These are phyloP conservation scores for Citrus australasica DNA, from an alignment of 345 rosid species.

Conservation along the genomic window DNA sequence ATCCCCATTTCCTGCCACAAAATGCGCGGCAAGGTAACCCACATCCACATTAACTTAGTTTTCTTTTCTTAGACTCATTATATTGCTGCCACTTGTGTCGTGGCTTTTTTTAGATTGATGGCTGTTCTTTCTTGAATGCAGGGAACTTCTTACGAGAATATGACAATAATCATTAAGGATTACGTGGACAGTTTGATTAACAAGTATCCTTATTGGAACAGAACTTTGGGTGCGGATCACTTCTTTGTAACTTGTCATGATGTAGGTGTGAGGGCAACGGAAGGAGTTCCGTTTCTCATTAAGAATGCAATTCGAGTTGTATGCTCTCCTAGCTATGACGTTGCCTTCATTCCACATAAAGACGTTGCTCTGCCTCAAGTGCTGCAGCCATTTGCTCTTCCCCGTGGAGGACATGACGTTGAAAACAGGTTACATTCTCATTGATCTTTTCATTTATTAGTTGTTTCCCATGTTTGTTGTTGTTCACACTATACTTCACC, in stretches of 20 bases:
- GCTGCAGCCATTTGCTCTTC: conserved; percentile 89
- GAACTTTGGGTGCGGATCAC: conserved; percentile 96
- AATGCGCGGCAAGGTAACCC: conserved; percentile 94
- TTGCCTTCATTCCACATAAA: conserved; percentile 90
- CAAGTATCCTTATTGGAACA: conserved; percentile 93
- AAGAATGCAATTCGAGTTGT: conserved; percentile 93
- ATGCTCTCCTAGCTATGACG: conserved; percentile 97
- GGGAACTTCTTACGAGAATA: conserved; percentile 93
- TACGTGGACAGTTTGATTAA: conserved; percentile 64
- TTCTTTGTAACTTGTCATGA: conserved; percentile 97
- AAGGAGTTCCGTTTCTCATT: conserved; percentile 68
- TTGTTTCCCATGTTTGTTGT: neutral
- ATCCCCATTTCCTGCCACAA: conserved; percentile 95
- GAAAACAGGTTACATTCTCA: conserved; percentile 56
- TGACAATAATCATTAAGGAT: conserved; percentile 79
- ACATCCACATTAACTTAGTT: neutral
- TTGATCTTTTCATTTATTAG: neutral
- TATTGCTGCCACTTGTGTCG: too few relatives aligned
- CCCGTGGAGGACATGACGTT: conserved; percentile 82
- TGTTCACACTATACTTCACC: neutral
- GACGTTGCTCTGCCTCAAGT: conserved; percentile 97
- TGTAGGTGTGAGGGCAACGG: conserved; percentile 92
- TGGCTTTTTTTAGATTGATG: neutral
- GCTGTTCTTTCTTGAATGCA: conserved; percentile 17
- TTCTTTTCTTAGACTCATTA: neutral